Conservation (phyloP, 768 basidiomycete genomes). For the Leccinellum rugosiceps region DNA sequence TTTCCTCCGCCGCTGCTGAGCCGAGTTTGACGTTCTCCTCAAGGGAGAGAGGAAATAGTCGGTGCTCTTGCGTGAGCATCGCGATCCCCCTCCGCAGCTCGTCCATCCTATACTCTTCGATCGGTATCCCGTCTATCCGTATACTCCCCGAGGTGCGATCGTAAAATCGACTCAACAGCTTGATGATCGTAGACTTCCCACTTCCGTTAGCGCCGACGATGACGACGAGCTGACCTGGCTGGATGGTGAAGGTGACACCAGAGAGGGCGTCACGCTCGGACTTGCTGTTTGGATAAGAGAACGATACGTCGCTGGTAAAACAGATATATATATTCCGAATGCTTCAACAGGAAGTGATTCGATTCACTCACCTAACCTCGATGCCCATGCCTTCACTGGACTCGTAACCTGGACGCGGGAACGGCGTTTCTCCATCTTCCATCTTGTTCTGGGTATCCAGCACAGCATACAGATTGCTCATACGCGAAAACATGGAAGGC, state of each 20-base stretch:
- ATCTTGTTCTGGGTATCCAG: conserved; percentile 23
- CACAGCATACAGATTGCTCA: conserved; percentile 23
- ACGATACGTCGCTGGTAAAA: conserved; percentile 43
- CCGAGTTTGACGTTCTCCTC: conserved; percentile 42
- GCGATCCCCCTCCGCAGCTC: conserved; percentile 39
- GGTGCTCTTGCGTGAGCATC: conserved; percentile 41
- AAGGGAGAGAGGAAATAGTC: conserved; percentile 36
- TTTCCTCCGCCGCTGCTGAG: conserved; percentile 9
- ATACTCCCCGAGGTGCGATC: conserved; percentile 37
- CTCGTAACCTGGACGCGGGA: conserved; percentile 20
- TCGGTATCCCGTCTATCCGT: conserved; percentile 35
- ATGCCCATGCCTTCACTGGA: conserved; percentile 12
- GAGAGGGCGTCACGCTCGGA: conserved; percentile 21
- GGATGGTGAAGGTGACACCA: conserved; percentile 29
- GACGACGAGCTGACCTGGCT: conserved; percentile 32
- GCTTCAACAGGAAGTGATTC: background rate
- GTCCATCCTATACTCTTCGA: conserved; percentile 30
- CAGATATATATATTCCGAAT: too few species aligned
- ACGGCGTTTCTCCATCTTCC: conserved; percentile 23
- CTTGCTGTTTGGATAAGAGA: conserved; percentile 47
- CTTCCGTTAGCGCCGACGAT: conserved; percentile 36
- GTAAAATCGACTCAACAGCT: conserved; percentile 37
- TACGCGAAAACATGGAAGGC: conserved; percentile 16
- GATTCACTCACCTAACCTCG: conserved; percentile 16
- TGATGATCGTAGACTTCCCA: conserved; percentile 37